Percentiles rank a stretch among this genome's conserved stretches.
phyloP scores from a whole-genome alignment of 306 rosid species.

The Ormosia emarginata region DNA sequence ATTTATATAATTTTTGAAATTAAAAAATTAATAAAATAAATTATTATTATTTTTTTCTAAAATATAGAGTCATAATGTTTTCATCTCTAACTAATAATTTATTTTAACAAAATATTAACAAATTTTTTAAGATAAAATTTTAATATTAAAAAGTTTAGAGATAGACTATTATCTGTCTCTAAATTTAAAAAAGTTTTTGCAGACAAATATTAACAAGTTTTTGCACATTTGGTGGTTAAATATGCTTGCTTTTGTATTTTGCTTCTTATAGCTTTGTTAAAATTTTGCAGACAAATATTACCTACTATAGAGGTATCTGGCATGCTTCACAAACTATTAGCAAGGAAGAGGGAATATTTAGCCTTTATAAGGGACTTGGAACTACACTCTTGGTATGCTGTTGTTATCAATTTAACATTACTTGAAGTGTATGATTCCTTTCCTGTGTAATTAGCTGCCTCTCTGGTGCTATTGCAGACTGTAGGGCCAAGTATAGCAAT shows the following conservation, averaged over 20 bases:
- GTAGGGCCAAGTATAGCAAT: constrained; percentile 96
- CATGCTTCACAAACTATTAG: constrained; percentile 75
- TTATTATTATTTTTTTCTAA: no score
- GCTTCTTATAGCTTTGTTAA: constrained; percentile 13
- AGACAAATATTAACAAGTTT: no score
- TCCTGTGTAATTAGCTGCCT: constrained; percentile 16
- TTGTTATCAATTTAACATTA: constrained; percentile 6
- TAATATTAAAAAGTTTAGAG: no score
- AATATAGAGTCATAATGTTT: no score
- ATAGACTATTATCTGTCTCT: no score
- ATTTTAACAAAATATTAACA: no score
- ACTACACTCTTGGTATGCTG: constrained; percentile 85
- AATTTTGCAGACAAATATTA: constrained; percentile 67
- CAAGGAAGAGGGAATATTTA: constrained; percentile 80
- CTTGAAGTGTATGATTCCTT: background rate
- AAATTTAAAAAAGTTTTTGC: background rate
- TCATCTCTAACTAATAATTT: no score
- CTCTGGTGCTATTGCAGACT: constrained; percentile 54
- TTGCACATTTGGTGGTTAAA: background rate
- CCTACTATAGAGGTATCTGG: constrained; percentile 77
- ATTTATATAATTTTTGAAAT: no score
- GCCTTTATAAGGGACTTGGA: constrained; percentile 97
- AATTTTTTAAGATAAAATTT: no score
- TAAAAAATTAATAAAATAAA: no score
- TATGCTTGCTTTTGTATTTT: background rate